phyloP scores from a whole-genome alignment of 2,329 filamentous ascomycete genomes.

The Coniochaeta ligniaria region DNA sequence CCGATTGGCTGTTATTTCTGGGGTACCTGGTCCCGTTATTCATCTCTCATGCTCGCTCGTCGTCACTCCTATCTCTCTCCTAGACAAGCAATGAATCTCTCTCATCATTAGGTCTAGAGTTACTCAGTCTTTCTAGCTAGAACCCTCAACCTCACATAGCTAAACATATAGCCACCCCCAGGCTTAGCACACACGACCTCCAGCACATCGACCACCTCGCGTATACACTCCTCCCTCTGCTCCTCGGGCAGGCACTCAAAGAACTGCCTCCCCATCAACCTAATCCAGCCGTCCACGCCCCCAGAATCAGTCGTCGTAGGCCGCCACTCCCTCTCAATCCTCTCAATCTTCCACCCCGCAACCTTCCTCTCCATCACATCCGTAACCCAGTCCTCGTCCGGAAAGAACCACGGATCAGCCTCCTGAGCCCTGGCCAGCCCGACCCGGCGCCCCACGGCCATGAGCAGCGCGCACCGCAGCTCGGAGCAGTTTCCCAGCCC shows the following conservation, averaged over 20 bases:
- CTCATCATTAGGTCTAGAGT: too few relatives aligned
- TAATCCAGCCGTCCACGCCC: conserved; percentile 59
- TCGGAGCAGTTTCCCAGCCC: conserved; percentile 62
- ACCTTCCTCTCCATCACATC: conserved; percentile 31
- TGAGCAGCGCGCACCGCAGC: conserved; percentile 50
- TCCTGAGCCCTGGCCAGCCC: conserved; percentile 39
- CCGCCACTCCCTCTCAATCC: conserved; percentile 55
- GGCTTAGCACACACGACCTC: conserved; percentile 46
- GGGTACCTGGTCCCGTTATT: neutral
- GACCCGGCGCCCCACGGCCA: conserved; percentile 43
- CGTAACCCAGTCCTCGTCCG: conserved; percentile 53
- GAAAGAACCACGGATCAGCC: conserved; percentile 65
- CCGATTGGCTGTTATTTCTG: neutral
- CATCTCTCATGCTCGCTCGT: too few relatives aligned
- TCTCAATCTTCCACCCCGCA: conserved; percentile 41
- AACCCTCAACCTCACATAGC: conserved; percentile 47
- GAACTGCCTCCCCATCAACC: conserved; percentile 53
- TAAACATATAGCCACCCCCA: conserved; percentile 47
- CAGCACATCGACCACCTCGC: conserved; percentile 47
- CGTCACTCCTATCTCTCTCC: too few relatives aligned
- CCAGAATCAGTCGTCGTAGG: conserved; percentile 52
- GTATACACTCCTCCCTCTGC: conserved; percentile 44
- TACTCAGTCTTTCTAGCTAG: conserved; percentile 22
- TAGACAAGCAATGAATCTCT: too few relatives aligned
- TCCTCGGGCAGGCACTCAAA: conserved; percentile 43